Conservation (phyloP, 2,329 filamentous ascomycete species). For the Apiospora rasikravindrae region DNA sequence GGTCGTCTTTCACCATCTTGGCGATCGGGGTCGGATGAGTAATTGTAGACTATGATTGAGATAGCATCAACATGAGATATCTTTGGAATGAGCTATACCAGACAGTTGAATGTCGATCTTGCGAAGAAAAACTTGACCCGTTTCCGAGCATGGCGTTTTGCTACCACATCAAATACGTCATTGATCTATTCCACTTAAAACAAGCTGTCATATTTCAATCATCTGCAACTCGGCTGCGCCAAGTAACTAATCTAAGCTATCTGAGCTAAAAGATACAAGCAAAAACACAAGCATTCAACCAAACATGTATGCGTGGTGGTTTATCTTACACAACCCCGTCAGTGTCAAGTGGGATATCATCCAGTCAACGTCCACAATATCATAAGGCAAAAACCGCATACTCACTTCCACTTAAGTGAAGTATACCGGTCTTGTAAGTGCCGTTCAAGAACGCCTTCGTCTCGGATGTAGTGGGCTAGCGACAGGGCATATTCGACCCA, state of each 20-base stretch:
- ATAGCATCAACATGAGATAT: too few species aligned
- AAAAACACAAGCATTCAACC: too few species aligned
- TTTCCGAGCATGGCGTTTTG: too few species aligned
- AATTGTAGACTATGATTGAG: too few species aligned
- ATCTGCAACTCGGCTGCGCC: neutral
- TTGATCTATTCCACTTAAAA: neutral
- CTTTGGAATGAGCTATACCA: too few species aligned
- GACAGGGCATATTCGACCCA: conserved; percentile 70
- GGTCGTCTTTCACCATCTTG: too few species aligned
- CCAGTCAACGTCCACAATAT: neutral
- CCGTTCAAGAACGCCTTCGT: conserved; percentile 53
- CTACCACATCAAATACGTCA: too few species aligned
- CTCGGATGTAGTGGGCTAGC: conserved; percentile 63
- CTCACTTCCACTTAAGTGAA: conserved; percentile 42
- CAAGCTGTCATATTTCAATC: neutral
- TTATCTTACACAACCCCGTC: neutral
- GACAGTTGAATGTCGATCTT: too few species aligned
- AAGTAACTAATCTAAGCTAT: neutral
- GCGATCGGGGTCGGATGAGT: too few species aligned
- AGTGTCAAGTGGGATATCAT: neutral
- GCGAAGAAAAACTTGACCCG: too few species aligned
- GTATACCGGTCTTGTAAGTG: conserved; percentile 51
- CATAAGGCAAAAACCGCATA: neutral
- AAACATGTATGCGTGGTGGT: neutral
- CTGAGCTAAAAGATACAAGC: neutral